Conservation (phyloP, 305 asterid genomes). For the Plantago coronopus region DNA sequence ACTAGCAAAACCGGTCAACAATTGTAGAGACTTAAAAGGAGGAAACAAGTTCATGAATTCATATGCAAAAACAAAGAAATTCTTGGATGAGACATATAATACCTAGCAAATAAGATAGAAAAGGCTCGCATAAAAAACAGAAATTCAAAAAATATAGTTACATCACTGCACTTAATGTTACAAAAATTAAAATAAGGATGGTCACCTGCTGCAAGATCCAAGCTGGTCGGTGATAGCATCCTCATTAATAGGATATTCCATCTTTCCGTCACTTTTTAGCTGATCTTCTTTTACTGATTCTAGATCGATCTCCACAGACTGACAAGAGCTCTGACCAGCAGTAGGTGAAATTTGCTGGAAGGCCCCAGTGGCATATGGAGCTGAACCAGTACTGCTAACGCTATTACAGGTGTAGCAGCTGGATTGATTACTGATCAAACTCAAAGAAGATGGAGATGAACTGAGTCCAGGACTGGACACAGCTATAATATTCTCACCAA, state of each 20-base stretch:
- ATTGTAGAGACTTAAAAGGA: too few relatives aligned
- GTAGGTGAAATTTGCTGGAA: slow-evolving; percentile 58
- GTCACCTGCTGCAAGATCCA: slow-evolving; percentile 56
- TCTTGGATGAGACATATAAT: slow-evolving; percentile 12
- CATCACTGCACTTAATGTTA: not conserved
- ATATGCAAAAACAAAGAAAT: too few relatives aligned
- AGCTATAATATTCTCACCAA: slow-evolving; percentile 37
- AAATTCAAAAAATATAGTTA: not conserved
- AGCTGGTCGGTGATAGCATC: slow-evolving; percentile 40
- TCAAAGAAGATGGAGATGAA: slow-evolving; percentile 61
- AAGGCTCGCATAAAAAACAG: not conserved
- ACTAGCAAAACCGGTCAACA: slow-evolving; percentile 15
- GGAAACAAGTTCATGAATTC: too few relatives aligned
- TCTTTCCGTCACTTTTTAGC: slow-evolving; percentile 31
- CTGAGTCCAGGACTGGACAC: slow-evolving; percentile 49
- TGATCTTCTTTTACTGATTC: slow-evolving; percentile 33
- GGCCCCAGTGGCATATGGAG: slow-evolving; percentile 54
- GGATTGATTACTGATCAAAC: slow-evolving; percentile 67
- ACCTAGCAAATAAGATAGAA: slow-evolving; percentile 9
- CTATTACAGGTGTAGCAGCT: slow-evolving; percentile 61
- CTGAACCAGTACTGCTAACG: slow-evolving; percentile 63
- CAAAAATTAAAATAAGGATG: not conserved
- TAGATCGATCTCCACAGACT: slow-evolving; percentile 39
- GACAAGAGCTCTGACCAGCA: slow-evolving; percentile 39
- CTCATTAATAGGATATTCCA: slow-evolving; percentile 34